A percentile compares a stretch with the other conserved stretches of the same genome.
Evolutionary conservation across 352 stramenopile genomes (phyloP).

Genomic region (Globisporangium mamillatum): DNA sequence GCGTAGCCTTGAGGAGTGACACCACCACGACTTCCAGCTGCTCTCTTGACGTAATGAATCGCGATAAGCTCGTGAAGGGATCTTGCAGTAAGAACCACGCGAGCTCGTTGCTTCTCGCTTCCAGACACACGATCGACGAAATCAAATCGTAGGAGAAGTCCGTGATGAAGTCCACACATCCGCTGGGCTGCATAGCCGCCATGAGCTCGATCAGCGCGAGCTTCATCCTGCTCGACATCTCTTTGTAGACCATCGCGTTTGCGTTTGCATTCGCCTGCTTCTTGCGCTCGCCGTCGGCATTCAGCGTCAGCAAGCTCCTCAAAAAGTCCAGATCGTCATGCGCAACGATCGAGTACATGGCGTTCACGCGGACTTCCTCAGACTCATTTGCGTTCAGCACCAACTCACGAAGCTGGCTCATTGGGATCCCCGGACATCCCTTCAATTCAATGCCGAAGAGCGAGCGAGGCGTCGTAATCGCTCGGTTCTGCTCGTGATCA

Average conservation of each 20-base stretch:
- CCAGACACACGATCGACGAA: slow-evolving; percentile 76
- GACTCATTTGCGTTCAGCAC: slow-evolving; percentile 52
- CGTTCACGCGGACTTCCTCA: slow-evolving; percentile 66
- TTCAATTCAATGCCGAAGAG: slow-evolving; percentile 55
- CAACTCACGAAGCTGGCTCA: slow-evolving; percentile 67
- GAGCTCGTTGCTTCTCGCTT: slow-evolving; percentile 81
- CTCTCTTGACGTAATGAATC: slow-evolving; percentile 55
- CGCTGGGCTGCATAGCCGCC: slow-evolving; percentile 49
- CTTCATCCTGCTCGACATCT: slow-evolving; percentile 74
- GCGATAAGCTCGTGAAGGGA: slow-evolving; percentile 67
- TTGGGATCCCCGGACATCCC: slow-evolving; percentile 46
- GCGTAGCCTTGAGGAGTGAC: slow-evolving; percentile 62
- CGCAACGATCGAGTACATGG: slow-evolving; percentile 63
- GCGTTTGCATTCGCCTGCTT: slow-evolving; percentile 51
- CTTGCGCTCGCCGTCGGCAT: slow-evolving; percentile 52
- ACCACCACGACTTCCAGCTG: slow-evolving; percentile 73
- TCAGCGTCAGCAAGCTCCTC: slow-evolving; percentile 49
- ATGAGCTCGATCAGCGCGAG: slow-evolving; percentile 69
- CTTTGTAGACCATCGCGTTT: slow-evolving; percentile 52
- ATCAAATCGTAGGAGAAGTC: slow-evolving; percentile 73
- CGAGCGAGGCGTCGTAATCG: slow-evolving; percentile 23
- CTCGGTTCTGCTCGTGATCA: slow-evolving; percentile 24
- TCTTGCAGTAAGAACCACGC: slow-evolving; percentile 80
- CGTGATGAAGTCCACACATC: slow-evolving; percentile 70
- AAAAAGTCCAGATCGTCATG: slow-evolving; percentile 72